Evolutionary conservation across 306 rosid genomes (phyloP).

Genomic region (Cucurbita argyrosperma): DNA sequence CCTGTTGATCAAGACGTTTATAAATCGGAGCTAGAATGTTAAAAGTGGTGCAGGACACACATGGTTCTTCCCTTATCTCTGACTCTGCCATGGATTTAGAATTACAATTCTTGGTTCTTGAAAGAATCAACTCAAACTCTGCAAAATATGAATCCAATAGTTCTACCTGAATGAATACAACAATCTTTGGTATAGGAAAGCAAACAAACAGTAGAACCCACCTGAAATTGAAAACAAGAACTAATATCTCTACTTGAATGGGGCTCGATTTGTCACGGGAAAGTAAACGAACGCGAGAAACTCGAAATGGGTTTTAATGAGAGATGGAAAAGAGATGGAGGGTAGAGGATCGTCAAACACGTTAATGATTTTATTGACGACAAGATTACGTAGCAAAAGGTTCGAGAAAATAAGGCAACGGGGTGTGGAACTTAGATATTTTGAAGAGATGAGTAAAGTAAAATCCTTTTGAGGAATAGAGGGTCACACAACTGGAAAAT

Average conservation of each 20-base stretch:
- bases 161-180: background rate
- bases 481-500: background rate
- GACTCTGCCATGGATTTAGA: background rate
- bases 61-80: background rate
- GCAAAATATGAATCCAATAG: background rate
- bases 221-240: background rate
- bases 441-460: background rate
- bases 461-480: no score
- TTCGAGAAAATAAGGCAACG: background rate
- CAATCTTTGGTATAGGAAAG: background rate
- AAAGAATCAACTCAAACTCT: background rate
- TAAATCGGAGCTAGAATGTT: constrained; percentile 56
- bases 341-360: background rate
- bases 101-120: background rate
- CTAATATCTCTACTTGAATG: background rate
- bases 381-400: background rate
- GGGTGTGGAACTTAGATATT: background rate
- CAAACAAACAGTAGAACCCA: background rate
- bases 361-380: background rate
- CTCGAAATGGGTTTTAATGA: background rate
- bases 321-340: background rate
- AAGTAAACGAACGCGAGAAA: background rate
- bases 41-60: constrained; percentile 47
- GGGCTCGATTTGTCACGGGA: background rate
- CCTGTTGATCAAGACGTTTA: constrained; percentile 82